Conservation (phyloP, 2,329 filamentous ascomycete species). For the Ophiostoma fasciatum region DNA sequence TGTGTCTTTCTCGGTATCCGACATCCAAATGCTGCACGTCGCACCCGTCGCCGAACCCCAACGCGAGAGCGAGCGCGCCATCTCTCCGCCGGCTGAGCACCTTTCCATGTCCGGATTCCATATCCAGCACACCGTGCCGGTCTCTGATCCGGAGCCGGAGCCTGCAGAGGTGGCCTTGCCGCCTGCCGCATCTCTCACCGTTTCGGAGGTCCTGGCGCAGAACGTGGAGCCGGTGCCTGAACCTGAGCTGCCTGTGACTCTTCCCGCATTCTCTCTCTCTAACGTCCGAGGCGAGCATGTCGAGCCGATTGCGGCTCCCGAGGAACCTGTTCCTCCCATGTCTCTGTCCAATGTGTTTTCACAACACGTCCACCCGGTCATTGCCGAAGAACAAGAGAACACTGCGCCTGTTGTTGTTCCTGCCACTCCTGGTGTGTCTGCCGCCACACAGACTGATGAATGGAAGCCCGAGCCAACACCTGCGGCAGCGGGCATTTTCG, state of each 20-base stretch:
- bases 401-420: background rate
- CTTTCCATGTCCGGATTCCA: constrained; percentile 16
- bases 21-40: constrained; percentile 28
- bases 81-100: constrained; percentile 1
- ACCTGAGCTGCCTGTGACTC: constrained; percentile 11
- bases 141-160: constrained; percentile 15
- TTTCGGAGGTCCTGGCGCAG: constrained; percentile 9
- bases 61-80: constrained; percentile 11
- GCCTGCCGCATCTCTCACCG: constrained; percentile 13
- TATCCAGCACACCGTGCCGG: constrained; percentile 14
- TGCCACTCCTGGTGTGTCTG: constrained; percentile 1
- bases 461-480: constrained; percentile 13
- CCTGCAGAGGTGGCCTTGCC: constrained; percentile 12
- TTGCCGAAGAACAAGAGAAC: constrained; percentile 4
- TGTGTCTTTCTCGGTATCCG: constrained; percentile 19
- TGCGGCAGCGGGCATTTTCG: no score
- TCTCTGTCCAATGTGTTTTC: constrained; percentile 6
- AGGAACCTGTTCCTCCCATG: constrained; percentile 8
- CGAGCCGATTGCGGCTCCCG: constrained; percentile 14
- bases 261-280: constrained; percentile 22
- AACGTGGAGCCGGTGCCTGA: constrained; percentile 14
- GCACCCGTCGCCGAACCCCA: constrained; percentile 25
- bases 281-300: constrained; percentile 20
- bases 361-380: constrained; percentile 4
- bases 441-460: constrained; percentile 9